A percentile compares a stretch with the other conserved stretches of the same genome.
These are phyloP conservation scores for Diospyros kaki DNA, from an alignment of 148 eudicot genomes.

Conservation along the genomic window DNA sequence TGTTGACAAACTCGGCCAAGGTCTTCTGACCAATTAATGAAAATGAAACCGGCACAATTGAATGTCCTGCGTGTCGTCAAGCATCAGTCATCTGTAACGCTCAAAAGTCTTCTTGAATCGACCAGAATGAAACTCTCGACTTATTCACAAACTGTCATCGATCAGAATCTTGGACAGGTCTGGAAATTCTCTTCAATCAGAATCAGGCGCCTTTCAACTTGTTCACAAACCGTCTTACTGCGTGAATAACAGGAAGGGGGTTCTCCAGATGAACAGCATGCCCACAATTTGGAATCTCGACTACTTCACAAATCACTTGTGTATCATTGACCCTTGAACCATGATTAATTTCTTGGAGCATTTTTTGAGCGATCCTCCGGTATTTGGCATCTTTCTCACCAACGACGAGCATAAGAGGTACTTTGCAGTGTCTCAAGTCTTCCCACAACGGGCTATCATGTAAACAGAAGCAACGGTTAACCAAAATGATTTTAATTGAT, in stretches of 20 bases:
- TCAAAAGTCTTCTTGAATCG: too few species aligned
- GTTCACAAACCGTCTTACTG: slow-evolving; percentile 50
- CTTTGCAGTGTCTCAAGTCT: slow-evolving; percentile 57
- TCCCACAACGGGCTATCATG: slow-evolving; percentile 73
- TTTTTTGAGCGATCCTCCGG: slow-evolving; percentile 50
- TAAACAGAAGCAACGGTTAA: slow-evolving; percentile 4
- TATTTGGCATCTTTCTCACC: slow-evolving; percentile 80
- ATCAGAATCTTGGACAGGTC: too few species aligned
- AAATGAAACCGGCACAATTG: too few species aligned
- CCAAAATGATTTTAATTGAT: neutral
- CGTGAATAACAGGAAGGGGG: slow-evolving; percentile 58
- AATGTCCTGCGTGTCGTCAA: too few species aligned
- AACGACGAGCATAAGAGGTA: slow-evolving; percentile 53
- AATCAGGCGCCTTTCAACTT: slow-evolving; percentile 10
- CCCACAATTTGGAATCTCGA: slow-evolving; percentile 63
- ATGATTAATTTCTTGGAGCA: slow-evolving; percentile 29
- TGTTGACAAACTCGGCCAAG: too few species aligned
- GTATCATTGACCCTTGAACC: slow-evolving; percentile 13
- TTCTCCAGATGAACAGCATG: slow-evolving; percentile 94
- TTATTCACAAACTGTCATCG: neutral
- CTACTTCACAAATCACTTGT: slow-evolving; percentile 20
- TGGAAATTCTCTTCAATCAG: neutral
- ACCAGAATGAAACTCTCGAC: too few species aligned
- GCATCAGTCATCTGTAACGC: too few species aligned
- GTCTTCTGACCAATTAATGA: too few species aligned